These are phyloP conservation scores for Saturnispora diversa DNA, from an alignment of 805 yeast genomes.

Conservation along the genomic window DNA sequence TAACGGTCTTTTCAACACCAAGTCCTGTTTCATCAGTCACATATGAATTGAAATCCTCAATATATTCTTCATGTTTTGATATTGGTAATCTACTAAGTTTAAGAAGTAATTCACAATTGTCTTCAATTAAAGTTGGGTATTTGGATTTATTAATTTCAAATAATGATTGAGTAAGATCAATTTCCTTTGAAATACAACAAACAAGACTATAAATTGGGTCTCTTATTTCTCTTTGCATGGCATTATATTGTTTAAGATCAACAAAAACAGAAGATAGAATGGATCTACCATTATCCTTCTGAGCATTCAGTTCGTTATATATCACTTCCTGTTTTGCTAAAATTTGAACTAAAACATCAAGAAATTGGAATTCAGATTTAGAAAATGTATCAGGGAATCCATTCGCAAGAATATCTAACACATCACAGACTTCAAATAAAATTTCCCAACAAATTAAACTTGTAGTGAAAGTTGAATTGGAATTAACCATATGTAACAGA, in stretches of 20 bases:
- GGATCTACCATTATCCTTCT: background rate
- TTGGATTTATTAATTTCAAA: constrained; percentile 18
- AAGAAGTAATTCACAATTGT: constrained; percentile 28
- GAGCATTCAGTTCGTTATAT: constrained; percentile 17
- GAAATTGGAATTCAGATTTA: constrained; percentile 8
- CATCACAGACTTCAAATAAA: constrained; percentile 25
- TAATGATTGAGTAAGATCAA: constrained; percentile 27
- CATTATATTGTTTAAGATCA: constrained; percentile 19
- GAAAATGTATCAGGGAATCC: constrained; percentile 21
- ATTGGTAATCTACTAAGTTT: constrained; percentile 36
- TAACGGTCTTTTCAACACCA: constrained; percentile 41
- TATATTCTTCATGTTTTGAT: constrained; percentile 40
- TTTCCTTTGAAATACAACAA: constrained; percentile 23
- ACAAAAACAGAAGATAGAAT: constrained; percentile 11
- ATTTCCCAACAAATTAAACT: constrained; percentile 21
- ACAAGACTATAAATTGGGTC: constrained; percentile 20
- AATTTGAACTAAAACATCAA: constrained; percentile 18
- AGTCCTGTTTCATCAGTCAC: constrained; percentile 72
- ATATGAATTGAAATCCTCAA: constrained; percentile 56
- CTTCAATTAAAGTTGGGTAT: constrained; percentile 15
- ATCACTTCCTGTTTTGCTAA: constrained; percentile 15
- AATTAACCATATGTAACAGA: constrained; percentile 10
- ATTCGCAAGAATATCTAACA: constrained; percentile 23
- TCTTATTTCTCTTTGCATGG: constrained; percentile 19
- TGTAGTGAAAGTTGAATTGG: constrained; percentile 1